These are phyloP conservation scores for Escallonia rubra DNA, from an alignment of 129 eudicot genomes.

Conservation along the genomic window DNA sequence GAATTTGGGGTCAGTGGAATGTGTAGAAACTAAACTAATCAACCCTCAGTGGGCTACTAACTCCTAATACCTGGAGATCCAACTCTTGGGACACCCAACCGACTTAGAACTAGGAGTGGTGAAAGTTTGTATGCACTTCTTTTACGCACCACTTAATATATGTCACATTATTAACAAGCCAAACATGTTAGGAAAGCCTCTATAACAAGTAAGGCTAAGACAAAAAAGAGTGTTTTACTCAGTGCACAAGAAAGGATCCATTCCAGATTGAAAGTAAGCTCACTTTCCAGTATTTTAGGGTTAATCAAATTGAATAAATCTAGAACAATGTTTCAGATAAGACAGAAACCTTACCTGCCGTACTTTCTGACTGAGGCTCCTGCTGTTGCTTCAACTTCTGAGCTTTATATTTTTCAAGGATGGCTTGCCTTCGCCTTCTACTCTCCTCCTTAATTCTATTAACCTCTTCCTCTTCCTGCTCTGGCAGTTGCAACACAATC, in stretches of 20 bases:
- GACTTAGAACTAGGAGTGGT: too few relatives aligned
- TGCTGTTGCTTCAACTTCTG: slow-evolving; percentile 36
- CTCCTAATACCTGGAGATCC: too few relatives aligned
- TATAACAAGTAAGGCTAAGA: background rate
- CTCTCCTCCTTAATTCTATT: slow-evolving; percentile 94
- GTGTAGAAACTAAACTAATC: too few relatives aligned
- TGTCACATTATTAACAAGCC: background rate
- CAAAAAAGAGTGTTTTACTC: background rate
- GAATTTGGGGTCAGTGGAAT: too few relatives aligned
- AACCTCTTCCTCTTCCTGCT: slow-evolving; percentile 88
- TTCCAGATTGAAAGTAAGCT: too few relatives aligned
- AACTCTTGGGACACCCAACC: too few relatives aligned
- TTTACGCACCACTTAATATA: background rate
- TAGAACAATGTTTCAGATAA: background rate
- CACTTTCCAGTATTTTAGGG: background rate
- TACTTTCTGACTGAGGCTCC: slow-evolving; percentile 25
- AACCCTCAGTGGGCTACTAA: too few relatives aligned
- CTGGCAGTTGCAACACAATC: slow-evolving; percentile 55
- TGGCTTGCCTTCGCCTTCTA: slow-evolving; percentile 85
- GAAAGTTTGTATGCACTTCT: too few relatives aligned
- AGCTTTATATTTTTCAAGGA: slow-evolving; percentile 80
- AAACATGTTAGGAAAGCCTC: background rate
- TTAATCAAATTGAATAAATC: background rate
- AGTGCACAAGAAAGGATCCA: background rate
- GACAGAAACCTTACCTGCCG: slow-evolving; percentile 17